These are phyloP conservation scores for Crithidia fasciculata DNA, from an alignment of 208 protist species.

Conservation along the genomic window DNA sequence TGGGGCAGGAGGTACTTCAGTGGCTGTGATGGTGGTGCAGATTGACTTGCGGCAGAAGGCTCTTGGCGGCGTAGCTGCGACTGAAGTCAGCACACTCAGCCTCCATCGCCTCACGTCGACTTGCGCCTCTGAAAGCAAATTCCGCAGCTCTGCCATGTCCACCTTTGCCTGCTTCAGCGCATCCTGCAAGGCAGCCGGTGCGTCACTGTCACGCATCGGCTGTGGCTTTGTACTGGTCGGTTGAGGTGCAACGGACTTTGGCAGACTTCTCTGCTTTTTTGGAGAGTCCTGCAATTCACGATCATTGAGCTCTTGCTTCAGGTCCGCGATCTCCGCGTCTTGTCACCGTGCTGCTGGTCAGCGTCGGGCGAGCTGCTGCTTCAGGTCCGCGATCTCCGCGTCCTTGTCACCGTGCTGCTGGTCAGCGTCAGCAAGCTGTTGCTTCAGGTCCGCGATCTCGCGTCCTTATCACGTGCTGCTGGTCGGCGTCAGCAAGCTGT, in stretches of 20 bases:
- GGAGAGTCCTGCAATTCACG: not conserved
- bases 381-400: constrained; percentile 23
- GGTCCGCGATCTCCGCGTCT: not conserved
- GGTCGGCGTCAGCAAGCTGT: not conserved
- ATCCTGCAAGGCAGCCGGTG: not conserved
- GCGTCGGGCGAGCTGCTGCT: not conserved
- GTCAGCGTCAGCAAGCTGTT: not conserved
- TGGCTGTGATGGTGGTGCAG: no score
- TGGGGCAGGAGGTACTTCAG: no score
- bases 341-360: no score
- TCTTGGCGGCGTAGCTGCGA: not conserved
- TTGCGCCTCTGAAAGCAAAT: not conserved
- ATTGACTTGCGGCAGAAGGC: no score
- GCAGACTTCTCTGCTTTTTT: not conserved
- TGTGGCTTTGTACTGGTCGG: no score
- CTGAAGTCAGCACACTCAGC: not conserved
- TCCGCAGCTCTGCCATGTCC: not conserved
- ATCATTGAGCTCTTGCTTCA: constrained; percentile 10
- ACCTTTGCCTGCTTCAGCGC: not conserved
- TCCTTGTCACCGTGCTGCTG: not conserved
- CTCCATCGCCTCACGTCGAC: not conserved
- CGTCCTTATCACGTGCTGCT: not conserved
- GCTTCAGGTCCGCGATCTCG: not conserved
- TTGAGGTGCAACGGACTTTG: no score
- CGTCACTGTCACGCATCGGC: not conserved